These are phyloP conservation scores for Trichoderma parareesei DNA, from an alignment of 495 filamentous ascomycete genomes.

Conservation along the genomic window DNA sequence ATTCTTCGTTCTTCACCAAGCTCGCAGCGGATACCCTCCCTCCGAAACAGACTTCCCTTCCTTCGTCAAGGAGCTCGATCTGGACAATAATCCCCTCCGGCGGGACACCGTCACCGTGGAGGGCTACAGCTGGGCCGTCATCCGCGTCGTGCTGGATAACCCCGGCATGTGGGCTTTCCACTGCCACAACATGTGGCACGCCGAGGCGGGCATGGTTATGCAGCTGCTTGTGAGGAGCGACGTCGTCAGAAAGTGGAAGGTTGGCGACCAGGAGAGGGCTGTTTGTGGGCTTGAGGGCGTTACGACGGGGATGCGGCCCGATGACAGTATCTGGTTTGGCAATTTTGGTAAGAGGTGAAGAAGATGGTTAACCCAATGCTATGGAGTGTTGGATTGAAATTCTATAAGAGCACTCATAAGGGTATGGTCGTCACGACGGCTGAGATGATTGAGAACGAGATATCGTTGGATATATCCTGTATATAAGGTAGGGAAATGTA, in stretches of 20 bases:
- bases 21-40: neutral
- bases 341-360: neutral
- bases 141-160: slow-evolving; percentile 40
- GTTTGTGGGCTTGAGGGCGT: neutral
- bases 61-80: neutral
- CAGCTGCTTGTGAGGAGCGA: slow-evolving; percentile 35
- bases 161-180: slow-evolving; percentile 47
- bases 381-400: neutral
- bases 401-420: neutral
- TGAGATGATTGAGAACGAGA: neutral
- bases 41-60: neutral
- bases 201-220: slow-evolving; percentile 51
- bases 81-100: slow-evolving; percentile 20
- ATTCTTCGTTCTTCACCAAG: slow-evolving; percentile 30
- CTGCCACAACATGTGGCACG: slow-evolving; percentile 52
- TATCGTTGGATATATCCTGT: neutral
- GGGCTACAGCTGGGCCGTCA: slow-evolving; percentile 33
- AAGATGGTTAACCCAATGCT: neutral
- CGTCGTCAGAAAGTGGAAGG: neutral
- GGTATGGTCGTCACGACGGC: no score
- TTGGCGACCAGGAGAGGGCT: neutral
- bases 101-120: slow-evolving; percentile 34
- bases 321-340: neutral
- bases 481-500: neutral
- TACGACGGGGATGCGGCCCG: neutral